Percentiles rank a stretch among this genome's conserved stretches.
Conservation (phyloP, 1,284 basidiomycete genomes). For the Cutaneotrichosporon mucoides region DNA sequence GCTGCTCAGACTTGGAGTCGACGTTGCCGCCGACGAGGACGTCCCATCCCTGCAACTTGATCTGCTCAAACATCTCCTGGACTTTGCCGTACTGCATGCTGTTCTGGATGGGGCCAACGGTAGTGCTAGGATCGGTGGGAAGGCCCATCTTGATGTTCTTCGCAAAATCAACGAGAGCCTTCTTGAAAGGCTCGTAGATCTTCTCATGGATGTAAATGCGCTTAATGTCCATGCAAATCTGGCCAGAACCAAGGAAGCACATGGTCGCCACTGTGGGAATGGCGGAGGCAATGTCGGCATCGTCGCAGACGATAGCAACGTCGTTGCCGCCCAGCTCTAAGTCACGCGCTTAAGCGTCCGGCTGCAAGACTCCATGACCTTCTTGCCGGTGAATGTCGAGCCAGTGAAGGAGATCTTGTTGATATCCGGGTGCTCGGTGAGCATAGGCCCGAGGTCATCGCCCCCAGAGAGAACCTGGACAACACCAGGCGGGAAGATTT, state of each 20-base stretch:
- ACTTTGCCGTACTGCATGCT: slow-evolving; percentile 81
- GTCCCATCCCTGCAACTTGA: slow-evolving; percentile 75
- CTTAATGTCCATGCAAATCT: slow-evolving; percentile 59
- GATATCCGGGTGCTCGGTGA: slow-evolving; percentile 40
- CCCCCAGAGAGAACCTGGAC: slow-evolving; percentile 78
- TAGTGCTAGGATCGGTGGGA: slow-evolving; percentile 72
- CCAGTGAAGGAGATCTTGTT: slow-evolving; percentile 87
- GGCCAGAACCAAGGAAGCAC: slow-evolving; percentile 89
- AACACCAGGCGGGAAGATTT: slow-evolving; percentile 75
- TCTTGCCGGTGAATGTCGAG: slow-evolving; percentile 83
- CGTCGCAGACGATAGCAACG: slow-evolving; percentile 71
- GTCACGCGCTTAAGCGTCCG: slow-evolving; percentile 89
- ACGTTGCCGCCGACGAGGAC: slow-evolving; percentile 77
- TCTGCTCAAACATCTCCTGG: slow-evolving; percentile 76
- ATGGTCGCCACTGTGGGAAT: slow-evolving; percentile 78
- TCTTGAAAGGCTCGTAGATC: slow-evolving; percentile 47
- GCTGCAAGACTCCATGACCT: slow-evolving; percentile 75
- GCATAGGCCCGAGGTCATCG: slow-evolving; percentile 42
- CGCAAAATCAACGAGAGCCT: slow-evolving; percentile 53
- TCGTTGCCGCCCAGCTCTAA: slow-evolving; percentile 58
- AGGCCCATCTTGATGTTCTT: slow-evolving; percentile 83
- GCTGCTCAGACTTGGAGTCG: slow-evolving; percentile 13
- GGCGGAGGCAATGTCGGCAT: slow-evolving; percentile 88
- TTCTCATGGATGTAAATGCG: slow-evolving; percentile 43
- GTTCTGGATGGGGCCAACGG: slow-evolving; percentile 93